These are phyloP conservation scores for Thalassia testudinum DNA, from an alignment of 116 monocot genomes.

Conservation along the genomic window DNA sequence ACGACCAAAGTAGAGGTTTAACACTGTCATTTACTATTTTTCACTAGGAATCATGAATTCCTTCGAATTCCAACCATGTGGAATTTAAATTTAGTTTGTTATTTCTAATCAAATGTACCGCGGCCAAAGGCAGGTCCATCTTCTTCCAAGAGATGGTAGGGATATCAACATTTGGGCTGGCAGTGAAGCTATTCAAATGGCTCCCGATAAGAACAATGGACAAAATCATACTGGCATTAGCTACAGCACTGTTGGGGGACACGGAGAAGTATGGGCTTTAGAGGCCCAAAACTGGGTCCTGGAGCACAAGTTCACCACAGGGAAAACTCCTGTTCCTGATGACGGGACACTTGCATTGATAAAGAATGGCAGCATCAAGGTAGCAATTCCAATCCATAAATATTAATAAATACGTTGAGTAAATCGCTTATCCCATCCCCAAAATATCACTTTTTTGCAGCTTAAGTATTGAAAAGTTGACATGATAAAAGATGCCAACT, in stretches of 20 bases:
- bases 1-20: too few relatives aligned
- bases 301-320: constrained; percentile 70
- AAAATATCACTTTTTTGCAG: too few relatives aligned
- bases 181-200: constrained; percentile 51
- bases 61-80: neutral
- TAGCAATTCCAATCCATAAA: too few relatives aligned
- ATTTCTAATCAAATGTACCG: neutral
- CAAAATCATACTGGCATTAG: constrained; percentile 34
- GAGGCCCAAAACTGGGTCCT: constrained; percentile 55
- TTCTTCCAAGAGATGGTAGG: constrained; percentile 69
- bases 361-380: constrained; percentile 61
- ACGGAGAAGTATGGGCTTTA: constrained; percentile 49
- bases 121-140: constrained; percentile 46
- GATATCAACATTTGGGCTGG: constrained; percentile 55
- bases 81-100: neutral
- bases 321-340: constrained; percentile 73
- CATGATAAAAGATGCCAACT: too few relatives aligned
- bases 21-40: constrained; percentile 15
- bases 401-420: too few relatives aligned
- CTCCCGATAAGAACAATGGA: constrained; percentile 45
- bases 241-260: constrained; percentile 34
- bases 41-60: neutral
- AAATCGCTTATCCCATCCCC: too few relatives aligned
- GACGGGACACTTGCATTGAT: constrained; percentile 54
- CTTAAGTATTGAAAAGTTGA: too few relatives aligned